These are phyloP conservation scores for Citrus glauca DNA, from an alignment of 345 rosid species.

Conservation along the genomic window DNA sequence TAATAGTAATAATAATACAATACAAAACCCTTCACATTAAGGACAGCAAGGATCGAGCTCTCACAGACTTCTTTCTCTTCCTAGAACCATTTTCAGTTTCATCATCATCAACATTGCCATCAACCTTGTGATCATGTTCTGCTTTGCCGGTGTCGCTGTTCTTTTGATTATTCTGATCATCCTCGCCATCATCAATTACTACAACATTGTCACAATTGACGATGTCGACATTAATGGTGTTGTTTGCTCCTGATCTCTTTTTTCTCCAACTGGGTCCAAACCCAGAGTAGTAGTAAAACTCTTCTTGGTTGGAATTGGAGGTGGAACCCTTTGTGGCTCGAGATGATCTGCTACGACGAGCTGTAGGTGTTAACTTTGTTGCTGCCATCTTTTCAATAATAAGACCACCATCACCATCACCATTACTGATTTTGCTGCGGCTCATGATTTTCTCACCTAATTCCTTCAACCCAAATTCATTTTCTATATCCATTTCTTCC, in stretches of 20 bases:
- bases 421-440: not conserved
- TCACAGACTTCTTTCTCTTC: conserved; percentile 40
- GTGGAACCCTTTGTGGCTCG: conserved; percentile 10
- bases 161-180: not conserved
- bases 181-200: conserved; percentile 12
- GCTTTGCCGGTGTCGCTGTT: not conserved
- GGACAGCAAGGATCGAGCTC: conserved; percentile 42
- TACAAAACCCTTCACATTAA: conserved; percentile 27
- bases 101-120: conserved; percentile 8
- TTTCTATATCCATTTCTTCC: not conserved
- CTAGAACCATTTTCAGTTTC: not conserved
- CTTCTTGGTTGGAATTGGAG: conserved; percentile 24
- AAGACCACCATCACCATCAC: too few relatives aligned
- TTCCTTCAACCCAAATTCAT: not conserved
- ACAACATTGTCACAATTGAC: not conserved
- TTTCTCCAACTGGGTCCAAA: conserved; percentile 48
- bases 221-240: too few relatives aligned
- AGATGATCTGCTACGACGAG: conserved; percentile 16
- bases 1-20: not conserved
- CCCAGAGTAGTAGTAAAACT: conserved; percentile 49
- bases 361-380: too few relatives aligned
- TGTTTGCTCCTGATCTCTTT: conserved; percentile 7
- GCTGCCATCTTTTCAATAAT: too few relatives aligned
- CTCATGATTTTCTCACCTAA: not conserved
- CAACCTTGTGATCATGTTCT: not conserved